These are phyloP conservation scores for Hymenotorrendiella dingleyae DNA, from an alignment of 2,329 filamentous ascomycete species.

Conservation along the genomic window DNA sequence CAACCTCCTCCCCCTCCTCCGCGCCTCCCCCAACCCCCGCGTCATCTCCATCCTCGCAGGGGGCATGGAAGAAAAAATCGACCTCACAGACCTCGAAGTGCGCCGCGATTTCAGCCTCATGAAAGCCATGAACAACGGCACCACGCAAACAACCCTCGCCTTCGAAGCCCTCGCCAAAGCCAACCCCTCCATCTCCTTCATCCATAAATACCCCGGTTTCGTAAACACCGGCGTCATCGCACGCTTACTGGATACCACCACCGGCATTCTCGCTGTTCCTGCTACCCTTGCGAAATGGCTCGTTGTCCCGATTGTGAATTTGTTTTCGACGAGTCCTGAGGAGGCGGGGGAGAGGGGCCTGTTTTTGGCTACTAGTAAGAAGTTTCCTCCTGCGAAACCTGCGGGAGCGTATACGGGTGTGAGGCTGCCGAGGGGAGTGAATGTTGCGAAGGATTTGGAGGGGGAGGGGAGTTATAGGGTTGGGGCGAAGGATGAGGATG, in stretches of 20 bases:
- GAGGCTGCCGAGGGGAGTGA: conserved; percentile 13
- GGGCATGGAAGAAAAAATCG: conserved; percentile 44
- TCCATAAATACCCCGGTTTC: conserved; percentile 36
- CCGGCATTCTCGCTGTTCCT: conserved; percentile 20
- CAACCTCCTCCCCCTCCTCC: conserved; percentile 52
- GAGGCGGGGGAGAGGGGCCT: conserved; percentile 36
- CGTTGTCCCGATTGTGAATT: conserved; percentile 27
- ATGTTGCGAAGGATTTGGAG: conserved; percentile 29
- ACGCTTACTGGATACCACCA: conserved; percentile 18
- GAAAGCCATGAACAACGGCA: conserved; percentile 40
- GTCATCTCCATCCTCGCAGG: conserved; percentile 50
- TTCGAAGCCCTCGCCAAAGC: conserved; percentile 42
- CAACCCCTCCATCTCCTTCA: conserved; percentile 38
- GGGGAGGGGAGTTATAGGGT: conserved; percentile 37
- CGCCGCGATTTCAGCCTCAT: conserved; percentile 31
- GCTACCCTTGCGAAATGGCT: conserved; percentile 17
- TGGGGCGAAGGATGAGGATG: conserved; percentile 30
- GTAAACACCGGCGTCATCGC: conserved; percentile 34
- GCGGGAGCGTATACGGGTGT: conserved; percentile 17
- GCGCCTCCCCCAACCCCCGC: conserved; percentile 38
- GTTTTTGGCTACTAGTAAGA: conserved; percentile 34
- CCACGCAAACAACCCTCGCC: conserved; percentile 45
- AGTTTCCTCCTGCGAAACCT: conserved; percentile 23
- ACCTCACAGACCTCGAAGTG: conserved; percentile 39
- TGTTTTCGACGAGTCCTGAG: conserved; percentile 25